Percentiles rank a stretch among this genome's conserved stretches.
Evolutionary conservation across 2,329 filamentous ascomycete species (phyloP).

Genomic region (Xylariomycetidae sp.): DNA sequence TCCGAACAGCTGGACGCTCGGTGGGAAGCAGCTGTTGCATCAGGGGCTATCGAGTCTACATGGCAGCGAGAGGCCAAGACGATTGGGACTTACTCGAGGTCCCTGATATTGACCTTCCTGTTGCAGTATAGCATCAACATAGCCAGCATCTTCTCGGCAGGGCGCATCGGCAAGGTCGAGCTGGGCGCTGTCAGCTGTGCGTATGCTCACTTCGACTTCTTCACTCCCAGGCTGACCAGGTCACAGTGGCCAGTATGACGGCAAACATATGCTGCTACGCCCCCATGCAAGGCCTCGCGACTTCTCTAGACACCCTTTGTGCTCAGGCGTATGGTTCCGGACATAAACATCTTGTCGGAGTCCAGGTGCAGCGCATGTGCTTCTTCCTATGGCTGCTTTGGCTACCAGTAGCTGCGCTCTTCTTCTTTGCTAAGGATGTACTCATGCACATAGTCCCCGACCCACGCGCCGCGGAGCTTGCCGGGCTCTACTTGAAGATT

Average conservation of each 20-base stretch:
- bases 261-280: conserved; percentile 75
- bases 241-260: conserved; percentile 65
- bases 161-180: conserved; percentile 67
- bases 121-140: conserved; percentile 84
- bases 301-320: conserved; percentile 86
- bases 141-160: conserved; percentile 73
- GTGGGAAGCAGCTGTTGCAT: conserved; percentile 80
- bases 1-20: conserved; percentile 62
- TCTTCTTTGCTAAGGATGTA: conserved; percentile 63
- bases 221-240: background rate
- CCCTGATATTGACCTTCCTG: conserved; percentile 69
- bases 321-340: conserved; percentile 92
- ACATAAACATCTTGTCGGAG: conserved; percentile 79
- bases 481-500: conserved; percentile 69
- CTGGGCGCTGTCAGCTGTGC: conserved; percentile 58
- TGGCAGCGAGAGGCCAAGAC: conserved; percentile 89
- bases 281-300: conserved; percentile 79
- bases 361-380: conserved; percentile 77
- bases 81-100: conserved; percentile 64
- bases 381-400: conserved; percentile 69
- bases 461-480: conserved; percentile 62
- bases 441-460: conserved; percentile 65
- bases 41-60: conserved; percentile 79
- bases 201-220: conserved; percentile 8
- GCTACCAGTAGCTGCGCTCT: conserved; percentile 66